Evolutionary conservation across 306 rosid genomes (phyloP).

Genomic region (Argentina anserina): DNA sequence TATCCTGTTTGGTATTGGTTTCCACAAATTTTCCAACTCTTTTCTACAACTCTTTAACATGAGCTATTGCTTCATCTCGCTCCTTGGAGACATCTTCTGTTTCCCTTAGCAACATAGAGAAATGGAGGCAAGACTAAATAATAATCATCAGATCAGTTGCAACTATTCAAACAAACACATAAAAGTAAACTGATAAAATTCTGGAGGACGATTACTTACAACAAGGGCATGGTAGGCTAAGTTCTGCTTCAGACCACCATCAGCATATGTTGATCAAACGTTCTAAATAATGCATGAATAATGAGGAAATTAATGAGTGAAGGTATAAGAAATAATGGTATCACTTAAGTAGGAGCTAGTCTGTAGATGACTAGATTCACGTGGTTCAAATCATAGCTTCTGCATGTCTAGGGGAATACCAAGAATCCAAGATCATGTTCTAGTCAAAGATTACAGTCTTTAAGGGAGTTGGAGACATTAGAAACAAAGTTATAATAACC

Average conservation of each 20-base stretch:
- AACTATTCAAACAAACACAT: background rate
- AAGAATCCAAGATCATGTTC: no score
- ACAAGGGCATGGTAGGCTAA: constrained; percentile 10
- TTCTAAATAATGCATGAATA: background rate
- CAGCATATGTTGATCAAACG: background rate
- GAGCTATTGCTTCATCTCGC: background rate
- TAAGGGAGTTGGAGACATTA: no score
- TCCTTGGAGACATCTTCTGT: constrained; percentile 1
- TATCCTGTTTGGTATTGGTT: background rate
- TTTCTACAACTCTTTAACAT: constrained; percentile 3
- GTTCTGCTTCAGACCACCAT: background rate
- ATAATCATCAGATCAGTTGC: background rate
- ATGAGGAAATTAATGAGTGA: background rate
- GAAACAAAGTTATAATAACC: no score
- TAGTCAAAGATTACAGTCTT: no score
- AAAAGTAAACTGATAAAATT: background rate
- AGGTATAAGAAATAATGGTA: background rate
- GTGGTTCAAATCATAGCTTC: no score
- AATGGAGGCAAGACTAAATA: constrained; percentile 8
- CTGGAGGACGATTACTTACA: no score
- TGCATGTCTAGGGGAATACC: no score
- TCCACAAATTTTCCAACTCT: background rate
- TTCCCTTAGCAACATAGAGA: constrained; percentile 8
- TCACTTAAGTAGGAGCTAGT: no score
- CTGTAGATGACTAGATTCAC: no score